Base-by-base conservation (phyloP, 192 early-diverging fungal genomes). In the Chytriomyces sp. region DNA sequence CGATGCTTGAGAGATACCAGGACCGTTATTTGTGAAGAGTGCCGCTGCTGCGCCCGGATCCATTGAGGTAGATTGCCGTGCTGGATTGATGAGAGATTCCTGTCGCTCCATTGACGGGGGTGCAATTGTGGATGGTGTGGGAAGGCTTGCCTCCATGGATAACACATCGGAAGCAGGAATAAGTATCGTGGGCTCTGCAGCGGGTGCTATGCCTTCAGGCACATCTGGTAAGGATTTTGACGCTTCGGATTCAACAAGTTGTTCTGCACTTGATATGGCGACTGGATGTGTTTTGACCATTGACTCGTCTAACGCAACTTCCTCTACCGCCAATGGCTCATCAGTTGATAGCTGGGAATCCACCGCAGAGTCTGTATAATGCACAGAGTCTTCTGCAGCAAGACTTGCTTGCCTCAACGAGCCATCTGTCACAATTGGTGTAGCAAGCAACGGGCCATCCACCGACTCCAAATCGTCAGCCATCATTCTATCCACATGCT, bases 61-160 rank as follows among this genome's bases (percentile, higher is more conserved):
- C 7, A 26, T 49, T 9, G 49, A 46, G n/a, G 45, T n/a, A 28
- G 23, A 28, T 9, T 7, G 45, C 7, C 68, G 68, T 49, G 68
- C 16, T 7, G 64, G 73, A 49, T 75, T 65, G 26, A 64, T 61
- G 61, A 65, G 64, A 16, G 73, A 75, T 7, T 75, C 73, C 46
- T 75, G 73, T 11, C 73, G 57, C 7, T n/a, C 49, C 73, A 75
- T 75, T 7, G 73, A 6, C 45, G 73, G 73, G n/a, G 71, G 67
- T 26, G 10, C 26, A 16, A 57, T 13, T 0, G 53, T n/a, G 53
- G 53, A 57, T n/a, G 53, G 53, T 57, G 53, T 69, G 7, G 68
- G n/a, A 18, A 57, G 16, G 7, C 45, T 53, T n/a, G 50, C 49
- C 35, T 26, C 18, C 26, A 69, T 23, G 23, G 68, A 69, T 28